phyloP scores from a whole-genome alignment of 257 asterid species.

The Solanum habrochaites region DNA sequence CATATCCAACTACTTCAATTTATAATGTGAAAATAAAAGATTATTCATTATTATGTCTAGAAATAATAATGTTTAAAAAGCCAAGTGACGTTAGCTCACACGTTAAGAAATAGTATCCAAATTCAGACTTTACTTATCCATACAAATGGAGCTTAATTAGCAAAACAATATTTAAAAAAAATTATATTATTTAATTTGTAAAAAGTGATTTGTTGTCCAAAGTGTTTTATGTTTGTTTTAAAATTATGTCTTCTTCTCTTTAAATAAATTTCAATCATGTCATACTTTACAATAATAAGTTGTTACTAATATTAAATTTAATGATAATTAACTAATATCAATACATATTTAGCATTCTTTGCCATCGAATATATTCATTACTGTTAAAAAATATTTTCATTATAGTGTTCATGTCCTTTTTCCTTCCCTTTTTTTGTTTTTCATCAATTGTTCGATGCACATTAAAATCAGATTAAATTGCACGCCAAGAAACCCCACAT shows the following conservation, averaged over 20 bases:
- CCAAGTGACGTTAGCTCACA: not conserved
- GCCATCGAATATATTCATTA: too few species aligned
- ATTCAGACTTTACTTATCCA: not conserved
- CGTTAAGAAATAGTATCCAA: not conserved
- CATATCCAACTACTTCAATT: not conserved
- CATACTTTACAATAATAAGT: not conserved
- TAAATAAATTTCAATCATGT: not conserved
- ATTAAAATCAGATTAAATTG: too few species aligned
- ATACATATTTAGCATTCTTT: accelerated
- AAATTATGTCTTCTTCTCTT: not conserved
- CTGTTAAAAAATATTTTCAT: too few species aligned
- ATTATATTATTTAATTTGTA: not conserved
- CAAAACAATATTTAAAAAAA: not conserved
- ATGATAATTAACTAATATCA: too few species aligned
- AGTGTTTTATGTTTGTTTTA: not conserved
- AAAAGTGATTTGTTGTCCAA: not conserved
- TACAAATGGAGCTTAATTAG: not conserved
- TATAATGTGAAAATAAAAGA: not conserved
- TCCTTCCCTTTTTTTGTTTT: too few species aligned
- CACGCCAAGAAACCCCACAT: accelerated
- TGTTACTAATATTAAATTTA: not conserved
- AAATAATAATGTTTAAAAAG: not conserved
- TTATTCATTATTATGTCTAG: not conserved
- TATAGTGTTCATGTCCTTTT: not conserved
- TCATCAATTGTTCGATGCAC: not conserved